These are phyloP conservation scores for Trapa incisa DNA, from an alignment of 345 rosid species.

Conservation along the genomic window DNA sequence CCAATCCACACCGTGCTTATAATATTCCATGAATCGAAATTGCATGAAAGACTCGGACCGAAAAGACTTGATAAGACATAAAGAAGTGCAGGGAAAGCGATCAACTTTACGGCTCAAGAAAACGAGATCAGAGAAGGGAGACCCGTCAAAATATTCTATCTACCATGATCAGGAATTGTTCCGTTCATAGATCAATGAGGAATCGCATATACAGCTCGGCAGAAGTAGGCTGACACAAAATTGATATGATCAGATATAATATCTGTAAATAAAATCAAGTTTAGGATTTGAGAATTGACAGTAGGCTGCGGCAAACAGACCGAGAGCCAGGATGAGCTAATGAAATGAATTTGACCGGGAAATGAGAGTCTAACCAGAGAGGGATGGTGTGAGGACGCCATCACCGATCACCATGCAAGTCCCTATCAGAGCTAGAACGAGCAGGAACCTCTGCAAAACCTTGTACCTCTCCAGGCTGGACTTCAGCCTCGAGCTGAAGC, in stretches of 20 bases:
- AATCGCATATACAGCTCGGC: not conserved
- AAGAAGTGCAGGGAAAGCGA: not conserved
- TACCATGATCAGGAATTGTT: not conserved
- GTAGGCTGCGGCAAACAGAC: not conserved
- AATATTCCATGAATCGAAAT: not conserved
- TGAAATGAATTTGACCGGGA: not conserved
- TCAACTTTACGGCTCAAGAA: not conserved
- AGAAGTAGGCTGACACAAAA: not conserved
- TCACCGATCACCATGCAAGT: conserved; percentile 13
- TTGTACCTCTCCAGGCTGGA: conserved; percentile 1
- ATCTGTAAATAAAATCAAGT: not conserved
- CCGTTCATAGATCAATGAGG: not conserved
- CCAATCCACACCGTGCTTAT: not conserved
- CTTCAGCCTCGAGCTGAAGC: conserved; percentile 6
- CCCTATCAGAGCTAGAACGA: conserved; percentile 9
- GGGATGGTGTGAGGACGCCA: conserved; percentile 8
- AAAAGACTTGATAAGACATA: not conserved
- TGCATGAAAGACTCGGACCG: not conserved
- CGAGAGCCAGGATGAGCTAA: not conserved
- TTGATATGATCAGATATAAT: not conserved
- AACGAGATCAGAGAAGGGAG: not conserved
- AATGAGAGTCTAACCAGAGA: conserved; percentile 5
- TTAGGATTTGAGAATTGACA: not conserved
- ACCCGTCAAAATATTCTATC: not conserved
- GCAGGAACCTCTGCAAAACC: conserved; percentile 3